Base-by-base conservation (phyloP, 179 eudicot species). In the Beta corolliflora region DNA sequence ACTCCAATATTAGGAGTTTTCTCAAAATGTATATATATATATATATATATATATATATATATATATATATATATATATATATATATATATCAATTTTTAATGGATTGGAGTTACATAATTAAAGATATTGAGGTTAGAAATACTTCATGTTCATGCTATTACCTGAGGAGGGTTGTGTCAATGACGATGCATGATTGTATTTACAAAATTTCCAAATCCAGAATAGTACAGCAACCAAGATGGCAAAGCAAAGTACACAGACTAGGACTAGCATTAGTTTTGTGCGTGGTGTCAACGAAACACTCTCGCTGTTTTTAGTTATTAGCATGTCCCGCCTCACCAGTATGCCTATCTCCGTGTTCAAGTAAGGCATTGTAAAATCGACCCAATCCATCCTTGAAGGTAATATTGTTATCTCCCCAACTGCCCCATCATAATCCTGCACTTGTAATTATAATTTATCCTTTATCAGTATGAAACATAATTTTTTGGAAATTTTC, bases 351-450 rank as follows among this genome's bases (percentile, higher is more conserved):
- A 41, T 68, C 10, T 68, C 72, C 23, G n/a, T 5, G 10, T 50
- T 59, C 19, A 46, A 23, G 58, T 71, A 71, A 5, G 75, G 75
- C 75, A 50, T 50, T 71, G 75, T 71, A 50, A 71, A 71, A 71
- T 71, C 75, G 4, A 71, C 75, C 75, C 16, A 19, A 0, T 50
- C 9, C 45, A 19, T 52, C 59, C 75, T 50, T 4, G 0, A 5
- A 50, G 23, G 1, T 50, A 46, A 0, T 48, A 71, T 71, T 11
- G 75, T 36, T 71, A 48, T 71, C 21, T 71, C 75, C 53, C 58
- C 75, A 12, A 71, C 41, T 2, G 75, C 75, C 3, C 55, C 75
- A 48, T 71, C 59, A 14, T 0, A 71, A 0, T 10, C 10, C 75
- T 71, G 44, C 12, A 66, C 6, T 11, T 5, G 13, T 64, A 31